Evolutionary conservation across 352 stramenopile species (phyloP), one percentile per base, ranked within the genome.

Genomic region (Globisporangium okanoganense): DNA sequence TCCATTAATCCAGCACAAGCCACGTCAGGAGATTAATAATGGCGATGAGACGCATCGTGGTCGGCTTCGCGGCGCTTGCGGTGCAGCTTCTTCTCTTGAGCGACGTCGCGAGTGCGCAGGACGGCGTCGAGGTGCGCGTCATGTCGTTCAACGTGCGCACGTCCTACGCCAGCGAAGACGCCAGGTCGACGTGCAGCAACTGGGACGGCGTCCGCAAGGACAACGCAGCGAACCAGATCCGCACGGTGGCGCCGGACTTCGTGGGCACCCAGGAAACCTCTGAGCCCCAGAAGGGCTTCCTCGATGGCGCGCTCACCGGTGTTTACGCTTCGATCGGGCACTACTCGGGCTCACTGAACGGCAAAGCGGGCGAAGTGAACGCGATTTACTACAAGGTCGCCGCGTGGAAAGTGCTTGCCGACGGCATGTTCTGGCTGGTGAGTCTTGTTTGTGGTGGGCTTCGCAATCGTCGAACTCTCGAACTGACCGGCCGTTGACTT

Each of bases 131-230:
- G 38, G 75, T 87, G 40, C 76, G 79, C 53, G 70, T 84, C 35
- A 79, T 90, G 82, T 85, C 78, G 48, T 94, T 94, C 68, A 94
- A 94, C 63, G 70, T 94, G 40, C 84, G 82, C 64, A 94, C 82
- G 12, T 89, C 79, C 25, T 67, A 78, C 24, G 84, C 84, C 1
- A 65, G 55, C 6, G 72, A 63, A 7, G 79, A 92, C 55, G 36
- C 61, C 0, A 65, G 43, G 1, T 68, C 67, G 13, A 70, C 59
- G 2, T 92, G 82, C 62, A 78, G 72, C 56, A 82, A 83, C 61
- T 92, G 82, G 82, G 57, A 76, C 48, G 80, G 75, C 5, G 71
- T 82, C 33, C 84, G 84, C 53, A 84, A 88, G 38, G 73, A 76
- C 31, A 86, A 86, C 62, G 75, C 87, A 16, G 56, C 79, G 13